Evolutionary conservation across 163 green algal genomes (phyloP), one percentile per base, ranked within the genome.

Genomic region (Scenedesmus sp.): DNA sequence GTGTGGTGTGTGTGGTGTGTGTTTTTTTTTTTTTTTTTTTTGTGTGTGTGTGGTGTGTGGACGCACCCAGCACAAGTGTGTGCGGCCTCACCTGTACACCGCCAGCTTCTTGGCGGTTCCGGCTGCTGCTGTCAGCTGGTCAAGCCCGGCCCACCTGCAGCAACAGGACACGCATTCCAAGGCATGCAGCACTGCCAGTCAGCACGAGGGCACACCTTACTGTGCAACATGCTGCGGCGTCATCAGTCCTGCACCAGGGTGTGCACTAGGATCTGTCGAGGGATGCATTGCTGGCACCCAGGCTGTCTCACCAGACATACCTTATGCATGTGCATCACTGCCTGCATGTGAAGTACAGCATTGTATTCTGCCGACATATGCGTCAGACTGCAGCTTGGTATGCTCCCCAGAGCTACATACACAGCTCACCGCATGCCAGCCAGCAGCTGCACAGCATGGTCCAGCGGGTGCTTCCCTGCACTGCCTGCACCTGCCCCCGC

Each of bases 391-490:
- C 59, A 76, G 30, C 30, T 5, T 76, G 7, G 7, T 76, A 35
- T 56, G 35, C 1, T 40, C 30, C 65, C 12, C 6, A 18, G 22
- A 33, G 13, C 7, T 40, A 7, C 65, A 20, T 26, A 20, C 30
- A 35, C 9, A 40, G 30, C 65, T 15, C 24, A 76, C 65, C 30
- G 7, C 65, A 88, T 72, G 12, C 88, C 88, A 33, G 81, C 81
- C 24, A 92, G 65, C 44, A 92, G 53, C 88, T 85, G 53, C 81
- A 92, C 88, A 30, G 88, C n/a, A 65, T 89, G 73, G 22, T 79
- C 68, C 42, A 92, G 51, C 35, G 20, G 65, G 81, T 73, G 37
- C 22, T 35, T 42, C 12, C 56, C 43, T n/a, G 46, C 43, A n/a
- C 7, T n/a, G 46, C 12, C 33, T 44, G 46, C 81, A 40, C 26